A percentile compares a stretch with the other conserved stretches of the same genome.
Conservation (phyloP, 345 rosid species). For the Corchorus olitorius region DNA sequence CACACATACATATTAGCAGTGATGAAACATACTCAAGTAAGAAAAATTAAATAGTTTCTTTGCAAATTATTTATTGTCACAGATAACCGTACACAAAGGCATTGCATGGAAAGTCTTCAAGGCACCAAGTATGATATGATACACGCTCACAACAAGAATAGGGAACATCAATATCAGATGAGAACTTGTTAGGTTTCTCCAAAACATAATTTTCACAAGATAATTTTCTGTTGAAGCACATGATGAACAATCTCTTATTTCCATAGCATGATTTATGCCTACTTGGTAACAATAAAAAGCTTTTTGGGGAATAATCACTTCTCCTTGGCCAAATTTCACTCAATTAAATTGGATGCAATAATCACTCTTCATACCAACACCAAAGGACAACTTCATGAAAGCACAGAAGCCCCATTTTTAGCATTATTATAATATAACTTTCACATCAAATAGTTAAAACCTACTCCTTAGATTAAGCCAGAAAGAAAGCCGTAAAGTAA, state of each 20-base stretch:
- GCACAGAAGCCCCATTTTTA: not conserved
- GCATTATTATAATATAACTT: not conserved
- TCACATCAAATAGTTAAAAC: conserved; percentile 7
- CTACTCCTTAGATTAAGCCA: not conserved
- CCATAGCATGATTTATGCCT: not conserved
- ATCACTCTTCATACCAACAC: not conserved
- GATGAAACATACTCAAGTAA: too few species aligned
- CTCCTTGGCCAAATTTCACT: not conserved
- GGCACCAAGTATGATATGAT: not conserved
- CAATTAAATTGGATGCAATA: conserved; percentile 1
- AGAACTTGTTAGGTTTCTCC: not conserved
- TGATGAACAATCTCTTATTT: not conserved
- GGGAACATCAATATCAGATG: not conserved
- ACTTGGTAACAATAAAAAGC: not conserved
- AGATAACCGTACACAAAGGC: not conserved
- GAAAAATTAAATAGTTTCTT: not conserved
- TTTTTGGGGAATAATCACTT: not conserved
- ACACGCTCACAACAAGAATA: too few species aligned
- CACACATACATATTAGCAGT: not conserved
- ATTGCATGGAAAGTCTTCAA: not conserved
- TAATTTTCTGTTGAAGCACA: not conserved
- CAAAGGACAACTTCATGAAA: not conserved
- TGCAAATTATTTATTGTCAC: not conserved
- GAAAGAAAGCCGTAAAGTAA: not conserved
- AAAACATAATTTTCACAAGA: not conserved